phyloP scores from a whole-genome alignment of 2,329 filamentous ascomycete genomes.

The Exophiala spinifera region DNA sequence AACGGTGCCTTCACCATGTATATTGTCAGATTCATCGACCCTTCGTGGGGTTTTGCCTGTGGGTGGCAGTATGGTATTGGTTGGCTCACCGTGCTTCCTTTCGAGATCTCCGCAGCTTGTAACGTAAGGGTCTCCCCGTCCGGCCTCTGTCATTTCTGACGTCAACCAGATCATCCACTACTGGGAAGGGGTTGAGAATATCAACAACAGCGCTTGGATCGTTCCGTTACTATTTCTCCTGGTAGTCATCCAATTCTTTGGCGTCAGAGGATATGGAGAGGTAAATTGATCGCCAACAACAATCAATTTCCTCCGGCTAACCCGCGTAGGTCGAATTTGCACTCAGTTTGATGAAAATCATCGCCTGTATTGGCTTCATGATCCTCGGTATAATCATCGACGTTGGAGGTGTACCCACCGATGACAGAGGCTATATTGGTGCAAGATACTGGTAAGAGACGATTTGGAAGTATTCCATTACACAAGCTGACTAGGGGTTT shows the following conservation, averaged over 20 bases:
- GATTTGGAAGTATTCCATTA: too few species aligned
- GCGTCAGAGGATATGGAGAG: slow-evolving; percentile 49
- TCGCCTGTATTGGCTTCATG: slow-evolving; percentile 61
- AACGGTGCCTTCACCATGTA: slow-evolving; percentile 64
- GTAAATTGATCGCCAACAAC: slow-evolving; percentile 9
- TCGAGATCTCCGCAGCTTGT: slow-evolving; percentile 50
- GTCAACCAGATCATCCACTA: slow-evolving; percentile 52
- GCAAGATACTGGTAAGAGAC: slow-evolving; percentile 20
- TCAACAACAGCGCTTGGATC: slow-evolving; percentile 34
- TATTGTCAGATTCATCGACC: slow-evolving; percentile 55
- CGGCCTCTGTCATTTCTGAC: not conserved
- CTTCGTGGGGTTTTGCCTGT: slow-evolving; percentile 46
- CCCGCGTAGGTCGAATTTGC: slow-evolving; percentile 51
- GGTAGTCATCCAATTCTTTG: slow-evolving; percentile 43
- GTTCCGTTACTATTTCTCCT: slow-evolving; percentile 19
- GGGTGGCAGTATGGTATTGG: slow-evolving; percentile 52
- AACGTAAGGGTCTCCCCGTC: slow-evolving; percentile 2
- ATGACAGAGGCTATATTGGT: slow-evolving; percentile 25
- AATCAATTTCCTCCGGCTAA: slow-evolving; percentile 4
- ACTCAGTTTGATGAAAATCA: slow-evolving; percentile 57
- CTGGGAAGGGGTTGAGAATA: slow-evolving; percentile 47
- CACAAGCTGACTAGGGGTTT: too few species aligned
- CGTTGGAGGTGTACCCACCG: slow-evolving; percentile 59
- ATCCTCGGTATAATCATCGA: slow-evolving; percentile 83
- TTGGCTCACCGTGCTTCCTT: slow-evolving; percentile 57